A percentile compares a stretch with the other conserved stretches of the same genome.
These are phyloP conservation scores for Amanita muscaria DNA, from an alignment of 768 basidiomycete genomes.

Conservation along the genomic window DNA sequence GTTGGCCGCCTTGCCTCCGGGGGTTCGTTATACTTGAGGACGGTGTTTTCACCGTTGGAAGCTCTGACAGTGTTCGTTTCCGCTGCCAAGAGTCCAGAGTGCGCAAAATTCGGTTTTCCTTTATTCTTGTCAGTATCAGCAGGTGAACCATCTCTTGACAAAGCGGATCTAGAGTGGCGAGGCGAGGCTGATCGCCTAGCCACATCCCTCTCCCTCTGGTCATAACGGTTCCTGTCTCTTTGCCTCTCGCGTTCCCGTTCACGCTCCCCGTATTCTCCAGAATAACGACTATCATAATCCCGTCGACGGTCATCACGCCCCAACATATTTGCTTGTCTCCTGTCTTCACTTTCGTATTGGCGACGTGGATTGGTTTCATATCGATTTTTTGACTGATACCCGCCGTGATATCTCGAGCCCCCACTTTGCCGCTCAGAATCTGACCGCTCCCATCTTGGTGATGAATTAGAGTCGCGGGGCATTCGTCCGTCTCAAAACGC, in stretches of 20 bases:
- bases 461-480: constrained; percentile 2
- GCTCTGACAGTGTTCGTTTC: constrained; percentile 88
- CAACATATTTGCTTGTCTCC: not conserved
- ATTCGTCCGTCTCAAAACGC: not conserved
- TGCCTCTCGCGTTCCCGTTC: constrained; percentile 13
- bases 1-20: constrained; percentile 93
- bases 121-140: constrained; percentile 41
- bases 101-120: constrained; percentile 81
- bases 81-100: constrained; percentile 87
- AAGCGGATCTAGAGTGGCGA: constrained; percentile 30
- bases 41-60: constrained; percentile 65
- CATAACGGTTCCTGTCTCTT: constrained; percentile 10
- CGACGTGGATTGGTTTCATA: not conserved
- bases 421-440: no score
- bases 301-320: constrained; percentile 3
- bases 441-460: no score
- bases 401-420: not conserved
- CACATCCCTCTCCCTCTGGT: constrained; percentile 18
- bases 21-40: constrained; percentile 97
- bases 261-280: constrained; percentile 8
- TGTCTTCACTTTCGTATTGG: not conserved
- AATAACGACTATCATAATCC: not conserved
- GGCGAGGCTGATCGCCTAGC: constrained; percentile 35
- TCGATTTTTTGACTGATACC: not conserved
- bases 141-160: constrained; percentile 27